Evolutionary conservation across 192 early-diverging fungal genomes (phyloP).

Genomic region (Geranomyces variabilis): DNA sequence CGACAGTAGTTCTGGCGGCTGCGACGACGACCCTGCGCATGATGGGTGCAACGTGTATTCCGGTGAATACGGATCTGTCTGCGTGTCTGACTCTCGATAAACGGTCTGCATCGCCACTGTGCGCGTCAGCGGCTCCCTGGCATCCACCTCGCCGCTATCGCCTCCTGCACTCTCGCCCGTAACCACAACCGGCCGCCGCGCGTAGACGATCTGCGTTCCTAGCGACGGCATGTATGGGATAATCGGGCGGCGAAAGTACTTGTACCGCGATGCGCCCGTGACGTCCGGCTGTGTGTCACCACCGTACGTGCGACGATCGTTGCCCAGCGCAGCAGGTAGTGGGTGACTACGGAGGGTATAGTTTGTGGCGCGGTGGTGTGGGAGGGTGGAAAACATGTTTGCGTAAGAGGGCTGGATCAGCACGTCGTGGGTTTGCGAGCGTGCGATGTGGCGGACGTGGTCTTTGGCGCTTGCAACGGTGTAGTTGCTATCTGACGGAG

Average conservation of each 20-base stretch:
- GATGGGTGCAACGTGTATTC: slow-evolving; percentile 52
- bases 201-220: slow-evolving; percentile 60
- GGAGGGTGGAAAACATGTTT: slow-evolving; percentile 62
- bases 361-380: slow-evolving; percentile 44
- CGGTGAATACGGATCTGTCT: slow-evolving; percentile 68
- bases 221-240: slow-evolving; percentile 61
- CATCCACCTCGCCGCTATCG: slow-evolving; percentile 17
- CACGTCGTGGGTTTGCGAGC: slow-evolving; percentile 27
- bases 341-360: slow-evolving; percentile 43
- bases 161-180: slow-evolving; percentile 8
- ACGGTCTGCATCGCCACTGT: slow-evolving; percentile 57
- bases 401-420: slow-evolving; percentile 56
- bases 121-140: slow-evolving; percentile 30
- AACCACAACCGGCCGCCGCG: slow-evolving; percentile 35
- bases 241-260: slow-evolving; percentile 63
- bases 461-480: no score
- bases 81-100: slow-evolving; percentile 60
- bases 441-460: background rate
- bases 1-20: slow-evolving; percentile 61
- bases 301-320: slow-evolving; percentile 46
- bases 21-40: slow-evolving; percentile 14
- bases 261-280: slow-evolving; percentile 55
- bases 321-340: slow-evolving; percentile 42
- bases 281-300: slow-evolving; percentile 40
- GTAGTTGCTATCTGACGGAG: background rate